Evolutionary conservation across 331 rosid genomes (phyloP).

Genomic region (Quercus tomentella): DNA sequence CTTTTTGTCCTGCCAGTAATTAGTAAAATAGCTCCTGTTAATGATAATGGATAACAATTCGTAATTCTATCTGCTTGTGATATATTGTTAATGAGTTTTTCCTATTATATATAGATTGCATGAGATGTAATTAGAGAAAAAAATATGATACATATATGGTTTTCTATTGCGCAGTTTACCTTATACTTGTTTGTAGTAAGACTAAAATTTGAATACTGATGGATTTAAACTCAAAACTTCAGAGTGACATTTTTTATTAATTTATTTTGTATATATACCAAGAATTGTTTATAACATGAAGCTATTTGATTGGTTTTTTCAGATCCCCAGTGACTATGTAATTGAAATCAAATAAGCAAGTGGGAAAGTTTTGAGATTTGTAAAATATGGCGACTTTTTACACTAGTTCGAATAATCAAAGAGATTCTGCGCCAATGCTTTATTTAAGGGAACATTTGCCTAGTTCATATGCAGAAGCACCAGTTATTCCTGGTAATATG

Average conservation of each 20-base stretch:
- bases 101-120: background rate
- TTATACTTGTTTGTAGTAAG: background rate
- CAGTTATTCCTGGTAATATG: slow-evolving; percentile 48
- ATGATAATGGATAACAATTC: background rate
- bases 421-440: slow-evolving; percentile 41
- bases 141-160: background rate
- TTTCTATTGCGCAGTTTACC: background rate
- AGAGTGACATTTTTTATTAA: background rate
- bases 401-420: slow-evolving; percentile 42
- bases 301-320: slow-evolving; percentile 9
- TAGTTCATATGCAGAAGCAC: slow-evolving; percentile 48
- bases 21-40: background rate
- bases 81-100: background rate
- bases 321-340: slow-evolving; percentile 9
- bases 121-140: background rate
- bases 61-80: background rate
- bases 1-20: background rate
- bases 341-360: slow-evolving; percentile 9
- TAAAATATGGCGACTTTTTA: slow-evolving; percentile 58
- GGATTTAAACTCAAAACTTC: background rate
- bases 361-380: slow-evolving; percentile 20
- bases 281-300: background rate
- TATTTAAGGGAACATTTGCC: slow-evolving; percentile 54
- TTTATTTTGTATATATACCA: background rate
- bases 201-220: background rate